phyloP scores from a whole-genome alignment of 129 eudicot genomes.

The Chrysanthemum makinoi region DNA sequence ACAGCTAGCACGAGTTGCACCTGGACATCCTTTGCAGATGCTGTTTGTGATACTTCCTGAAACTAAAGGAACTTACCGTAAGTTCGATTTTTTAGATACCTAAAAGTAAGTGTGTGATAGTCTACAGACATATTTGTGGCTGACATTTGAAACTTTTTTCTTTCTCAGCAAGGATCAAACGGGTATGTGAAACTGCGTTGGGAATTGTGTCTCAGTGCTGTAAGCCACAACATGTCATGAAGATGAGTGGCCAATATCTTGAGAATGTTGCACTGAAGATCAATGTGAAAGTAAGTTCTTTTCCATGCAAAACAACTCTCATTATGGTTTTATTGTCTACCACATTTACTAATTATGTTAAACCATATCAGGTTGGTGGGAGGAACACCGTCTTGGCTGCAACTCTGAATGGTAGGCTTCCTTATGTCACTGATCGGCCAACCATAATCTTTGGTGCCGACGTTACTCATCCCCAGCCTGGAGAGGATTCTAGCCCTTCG shows the following conservation, averaged over 20 bases:
- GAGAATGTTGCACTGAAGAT: slow-evolving; percentile 75
- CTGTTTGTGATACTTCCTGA: too few relatives aligned
- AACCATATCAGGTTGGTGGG: too few relatives aligned
- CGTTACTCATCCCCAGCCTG: slow-evolving; percentile 88
- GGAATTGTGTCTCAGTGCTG: slow-evolving; percentile 91
- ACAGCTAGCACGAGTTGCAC: slow-evolving; percentile 4
- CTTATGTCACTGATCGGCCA: slow-evolving; percentile 20
- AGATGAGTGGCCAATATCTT: slow-evolving; percentile 45
- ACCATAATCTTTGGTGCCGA: slow-evolving; percentile 90
- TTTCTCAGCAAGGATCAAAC: too few relatives aligned
- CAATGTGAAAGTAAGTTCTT: slow-evolving; percentile 67
- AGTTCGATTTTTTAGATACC: too few relatives aligned
- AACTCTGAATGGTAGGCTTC: too few relatives aligned
- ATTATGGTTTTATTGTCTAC: too few relatives aligned
- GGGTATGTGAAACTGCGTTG: slow-evolving; percentile 65
- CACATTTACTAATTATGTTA: background rate
- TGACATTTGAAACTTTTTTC: too few relatives aligned
- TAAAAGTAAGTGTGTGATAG: background rate
- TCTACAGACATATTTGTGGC: too few relatives aligned
- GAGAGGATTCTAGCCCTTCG: slow-evolving; percentile 80
- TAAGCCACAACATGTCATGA: slow-evolving; percentile 50
- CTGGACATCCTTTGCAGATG: too few relatives aligned
- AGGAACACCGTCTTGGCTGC: too few relatives aligned
- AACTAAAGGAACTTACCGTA: too few relatives aligned
- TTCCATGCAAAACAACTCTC: too few relatives aligned